Conservation (phyloP, 768 basidiomycete genomes). For the Leucosporidium yakuticum region DNA sequence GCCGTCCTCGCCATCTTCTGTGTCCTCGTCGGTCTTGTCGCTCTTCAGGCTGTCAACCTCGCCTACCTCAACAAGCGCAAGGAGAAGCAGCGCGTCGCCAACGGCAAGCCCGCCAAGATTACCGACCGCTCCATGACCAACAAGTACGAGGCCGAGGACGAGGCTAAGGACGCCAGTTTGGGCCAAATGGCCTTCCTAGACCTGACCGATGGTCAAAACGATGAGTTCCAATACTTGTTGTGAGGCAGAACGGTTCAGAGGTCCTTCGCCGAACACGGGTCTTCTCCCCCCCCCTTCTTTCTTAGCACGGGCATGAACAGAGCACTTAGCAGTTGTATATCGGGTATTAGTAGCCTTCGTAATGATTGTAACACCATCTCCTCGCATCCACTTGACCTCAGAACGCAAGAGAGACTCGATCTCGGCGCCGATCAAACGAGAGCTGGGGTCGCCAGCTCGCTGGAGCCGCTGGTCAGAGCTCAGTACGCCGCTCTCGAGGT, state of each 20-base stretch:
- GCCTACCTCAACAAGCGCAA: constrained; percentile 39
- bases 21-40: constrained; percentile 34
- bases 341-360: no score
- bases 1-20: constrained; percentile 29
- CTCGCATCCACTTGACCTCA: no score
- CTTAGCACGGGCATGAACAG: no score
- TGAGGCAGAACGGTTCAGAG: background rate
- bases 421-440: no score
- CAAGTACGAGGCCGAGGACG: background rate
- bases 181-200: background rate
- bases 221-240: constrained; percentile 3
- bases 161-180: background rate
- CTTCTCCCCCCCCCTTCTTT: no score
- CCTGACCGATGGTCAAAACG: background rate
- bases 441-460: no score
- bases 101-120: constrained; percentile 41
- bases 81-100: constrained; percentile 38
- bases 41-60: constrained; percentile 35
- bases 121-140: background rate
- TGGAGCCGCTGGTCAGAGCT: no score
- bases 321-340: no score
- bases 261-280: no score
- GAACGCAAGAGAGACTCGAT: no score
- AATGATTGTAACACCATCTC: no score
- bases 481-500: no score